These are phyloP conservation scores for Vicia faba DNA, from an alignment of 306 rosid genomes.

Conservation along the genomic window DNA sequence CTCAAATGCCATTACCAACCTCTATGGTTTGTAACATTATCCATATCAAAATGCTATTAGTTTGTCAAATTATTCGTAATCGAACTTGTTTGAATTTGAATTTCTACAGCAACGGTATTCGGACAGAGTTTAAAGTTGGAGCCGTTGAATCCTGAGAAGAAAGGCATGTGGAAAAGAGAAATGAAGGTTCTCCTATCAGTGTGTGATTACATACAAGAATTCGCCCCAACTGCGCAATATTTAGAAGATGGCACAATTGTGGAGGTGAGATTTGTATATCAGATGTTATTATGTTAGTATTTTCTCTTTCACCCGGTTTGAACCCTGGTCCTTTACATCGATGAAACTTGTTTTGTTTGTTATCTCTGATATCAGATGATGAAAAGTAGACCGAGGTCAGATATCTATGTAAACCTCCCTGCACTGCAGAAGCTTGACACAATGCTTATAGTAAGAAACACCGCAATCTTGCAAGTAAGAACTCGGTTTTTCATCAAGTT, in stretches of 20 bases:
- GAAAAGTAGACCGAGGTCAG: constrained; percentile 81
- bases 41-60: neutral
- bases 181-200: constrained; percentile 88
- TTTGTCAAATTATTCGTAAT: constrained; percentile 3
- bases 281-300: neutral
- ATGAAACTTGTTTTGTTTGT: neutral
- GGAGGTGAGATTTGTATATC: constrained; percentile 55
- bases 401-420: constrained; percentile 88
- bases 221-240: constrained; percentile 68
- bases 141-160: constrained; percentile 83
- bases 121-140: constrained; percentile 86
- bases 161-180: constrained; percentile 95
- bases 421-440: constrained; percentile 91
- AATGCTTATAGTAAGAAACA: constrained; percentile 81
- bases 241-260: constrained; percentile 71
- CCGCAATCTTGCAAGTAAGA: constrained; percentile 3
- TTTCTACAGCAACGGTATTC: constrained; percentile 76
- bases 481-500: constrained; percentile 7
- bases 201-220: constrained; percentile 89
- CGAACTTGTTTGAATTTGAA: constrained; percentile 24
- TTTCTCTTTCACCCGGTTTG: neutral
- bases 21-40: constrained; percentile 55
- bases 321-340: neutral
- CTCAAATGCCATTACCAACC: constrained; percentile 92
- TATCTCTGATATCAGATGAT: constrained; percentile 59